Conservation (phyloP, 1,139 yeast species). For the Pichia sp. region DNA sequence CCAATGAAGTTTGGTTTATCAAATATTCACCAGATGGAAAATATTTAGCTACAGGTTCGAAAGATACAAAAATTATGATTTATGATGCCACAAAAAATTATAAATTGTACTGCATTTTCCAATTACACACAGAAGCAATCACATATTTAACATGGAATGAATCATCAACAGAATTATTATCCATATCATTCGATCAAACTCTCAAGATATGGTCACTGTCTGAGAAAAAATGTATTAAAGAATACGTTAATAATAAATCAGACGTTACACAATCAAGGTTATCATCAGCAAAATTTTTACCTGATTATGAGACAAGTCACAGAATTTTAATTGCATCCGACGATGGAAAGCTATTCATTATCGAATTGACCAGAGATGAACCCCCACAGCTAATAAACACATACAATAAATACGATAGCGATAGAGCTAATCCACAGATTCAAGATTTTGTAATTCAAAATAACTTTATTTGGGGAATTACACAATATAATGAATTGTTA, state of each 20-base stretch:
- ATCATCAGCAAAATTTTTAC: constrained; percentile 11
- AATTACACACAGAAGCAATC: constrained; percentile 58
- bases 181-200: constrained; percentile 67
- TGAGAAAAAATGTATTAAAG: constrained; percentile 11
- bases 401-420: constrained; percentile 3
- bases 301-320: constrained; percentile 9
- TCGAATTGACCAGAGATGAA: neutral
- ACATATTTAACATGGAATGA: constrained; percentile 75
- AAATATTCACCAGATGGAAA: constrained; percentile 78
- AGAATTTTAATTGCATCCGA: constrained; percentile 19
- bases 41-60: constrained; percentile 72
- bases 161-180: constrained; percentile 61
- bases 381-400: constrained; percentile 1
- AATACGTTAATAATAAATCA: constrained; percentile 7
- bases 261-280: constrained; percentile 11
- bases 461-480: constrained; percentile 17
- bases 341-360: constrained; percentile 18
- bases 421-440: constrained; percentile 16
- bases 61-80: constrained; percentile 62
- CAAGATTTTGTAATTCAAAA: constrained; percentile 18
- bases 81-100: constrained; percentile 64
- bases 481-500: constrained; percentile 14
- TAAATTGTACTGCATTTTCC: constrained; percentile 39
- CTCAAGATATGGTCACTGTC: constrained; percentile 66
- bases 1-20: constrained; percentile 82